Percentiles rank a stretch among this genome's conserved stretches.
phyloP scores from a whole-genome alignment of 2,329 filamentous ascomycete genomes.

The Orbilia brochopaga region DNA sequence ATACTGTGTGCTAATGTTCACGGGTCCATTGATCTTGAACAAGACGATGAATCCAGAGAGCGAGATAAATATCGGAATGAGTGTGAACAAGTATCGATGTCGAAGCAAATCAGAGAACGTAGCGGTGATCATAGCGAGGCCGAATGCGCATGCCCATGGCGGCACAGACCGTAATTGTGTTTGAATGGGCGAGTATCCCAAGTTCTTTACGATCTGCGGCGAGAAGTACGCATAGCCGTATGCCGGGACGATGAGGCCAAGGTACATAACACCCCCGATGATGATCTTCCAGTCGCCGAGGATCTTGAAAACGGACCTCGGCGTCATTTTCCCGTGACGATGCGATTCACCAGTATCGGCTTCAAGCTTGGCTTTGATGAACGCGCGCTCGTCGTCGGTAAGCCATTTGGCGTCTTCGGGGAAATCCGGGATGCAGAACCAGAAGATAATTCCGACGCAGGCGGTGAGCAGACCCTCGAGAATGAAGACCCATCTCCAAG shows the following conservation, averaged over 20 bases:
- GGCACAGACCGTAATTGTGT: slow-evolving; percentile 64
- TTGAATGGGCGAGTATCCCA: slow-evolving; percentile 66
- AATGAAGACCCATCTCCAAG: slow-evolving; percentile 86
- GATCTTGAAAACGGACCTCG: slow-evolving; percentile 68
- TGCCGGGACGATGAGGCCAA: slow-evolving; percentile 77
- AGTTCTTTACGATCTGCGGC: slow-evolving; percentile 72
- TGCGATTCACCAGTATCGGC: slow-evolving; percentile 73
- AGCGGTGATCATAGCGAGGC: slow-evolving; percentile 76
- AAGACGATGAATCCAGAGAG: slow-evolving; percentile 79
- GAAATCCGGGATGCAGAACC: slow-evolving; percentile 75
- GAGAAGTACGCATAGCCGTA: slow-evolving; percentile 81
- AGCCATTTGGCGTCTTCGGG: slow-evolving; percentile 78
- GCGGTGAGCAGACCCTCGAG: slow-evolving; percentile 72
- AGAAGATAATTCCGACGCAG: slow-evolving; percentile 68
- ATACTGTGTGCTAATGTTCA: slow-evolving; percentile 71
- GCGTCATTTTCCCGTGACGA: slow-evolving; percentile 67
- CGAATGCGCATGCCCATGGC: slow-evolving; percentile 75
- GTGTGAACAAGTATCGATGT: slow-evolving; percentile 76
- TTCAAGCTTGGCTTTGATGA: slow-evolving; percentile 69
- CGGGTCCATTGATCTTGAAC: slow-evolving; percentile 68
- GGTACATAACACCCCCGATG: slow-evolving; percentile 79
- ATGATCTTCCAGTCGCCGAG: slow-evolving; percentile 70
- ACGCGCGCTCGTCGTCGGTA: slow-evolving; percentile 70
- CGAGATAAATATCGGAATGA: slow-evolving; percentile 71
- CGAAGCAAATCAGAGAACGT: slow-evolving; percentile 71